Percentiles rank a stretch among this genome's conserved stretches.
These are phyloP conservation scores for Phytopythium delawarense DNA, from an alignment of 352 stramenopile genomes.

Conservation along the genomic window DNA sequence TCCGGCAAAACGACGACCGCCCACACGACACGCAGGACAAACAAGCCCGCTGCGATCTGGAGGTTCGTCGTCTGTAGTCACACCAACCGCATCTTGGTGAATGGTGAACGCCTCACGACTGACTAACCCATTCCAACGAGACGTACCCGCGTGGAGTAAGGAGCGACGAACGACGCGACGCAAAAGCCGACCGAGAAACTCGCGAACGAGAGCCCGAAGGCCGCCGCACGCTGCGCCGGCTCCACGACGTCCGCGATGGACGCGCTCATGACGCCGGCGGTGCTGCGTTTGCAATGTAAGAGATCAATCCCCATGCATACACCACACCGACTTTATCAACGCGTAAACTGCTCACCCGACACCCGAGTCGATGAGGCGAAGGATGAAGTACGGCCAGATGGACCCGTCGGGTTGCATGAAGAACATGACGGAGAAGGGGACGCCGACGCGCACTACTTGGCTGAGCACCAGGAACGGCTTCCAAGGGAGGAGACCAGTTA, in stretches of 20 bases:
- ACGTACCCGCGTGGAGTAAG: conserved; percentile 48
- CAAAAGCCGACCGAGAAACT: conserved; percentile 54
- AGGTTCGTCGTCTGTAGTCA: conserved; percentile 40
- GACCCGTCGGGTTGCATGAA: conserved; percentile 50
- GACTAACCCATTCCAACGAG: background rate
- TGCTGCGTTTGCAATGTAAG: conserved; percentile 19
- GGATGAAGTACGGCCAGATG: conserved; percentile 58
- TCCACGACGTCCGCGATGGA: conserved; percentile 59
- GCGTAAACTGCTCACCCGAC: conserved; percentile 34
- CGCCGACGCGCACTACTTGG: conserved; percentile 51
- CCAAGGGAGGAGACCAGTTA: background rate
- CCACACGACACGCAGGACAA: conserved; percentile 50
- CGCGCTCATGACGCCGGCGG: conserved; percentile 49
- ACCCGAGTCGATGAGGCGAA: conserved; percentile 47
- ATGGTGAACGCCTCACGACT: background rate
- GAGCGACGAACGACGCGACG: conserved; percentile 40
- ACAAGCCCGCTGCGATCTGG: conserved; percentile 37
- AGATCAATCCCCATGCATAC: background rate
- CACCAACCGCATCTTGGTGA: background rate
- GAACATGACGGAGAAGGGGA: conserved; percentile 67
- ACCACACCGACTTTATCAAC: too few relatives aligned
- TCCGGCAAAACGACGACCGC: conserved; percentile 50
- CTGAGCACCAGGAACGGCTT: conserved; percentile 71
- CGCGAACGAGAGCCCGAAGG: conserved; percentile 59
- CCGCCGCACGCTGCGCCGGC: conserved; percentile 40